Evolutionary conservation across 495 filamentous ascomycete genomes (phyloP).

Genomic region (Viridothelium virens): DNA sequence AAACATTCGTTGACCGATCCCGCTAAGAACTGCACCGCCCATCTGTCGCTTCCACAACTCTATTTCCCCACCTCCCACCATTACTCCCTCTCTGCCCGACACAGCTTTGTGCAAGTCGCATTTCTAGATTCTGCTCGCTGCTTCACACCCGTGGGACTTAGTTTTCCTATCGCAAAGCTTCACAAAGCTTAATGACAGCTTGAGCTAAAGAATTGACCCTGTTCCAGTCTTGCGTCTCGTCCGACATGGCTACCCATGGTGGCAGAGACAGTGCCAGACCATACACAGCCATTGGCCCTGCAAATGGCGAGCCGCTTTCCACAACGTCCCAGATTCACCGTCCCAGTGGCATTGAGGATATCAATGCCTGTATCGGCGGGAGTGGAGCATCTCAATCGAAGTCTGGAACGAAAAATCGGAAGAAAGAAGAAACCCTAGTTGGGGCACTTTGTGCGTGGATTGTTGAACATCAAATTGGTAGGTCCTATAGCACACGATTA

Average conservation of each 20-base stretch:
- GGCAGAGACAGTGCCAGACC: background rate
- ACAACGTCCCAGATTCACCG: background rate
- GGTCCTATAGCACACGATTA: background rate
- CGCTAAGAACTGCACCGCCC: background rate
- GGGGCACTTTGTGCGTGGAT: conserved; percentile 23
- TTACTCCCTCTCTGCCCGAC: background rate
- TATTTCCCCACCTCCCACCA: background rate
- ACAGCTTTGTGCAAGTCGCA: background rate
- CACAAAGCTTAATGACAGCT: background rate
- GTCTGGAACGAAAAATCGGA: background rate
- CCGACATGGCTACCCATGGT: background rate
- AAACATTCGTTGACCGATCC: background rate
- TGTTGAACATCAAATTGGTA: conserved; percentile 32
- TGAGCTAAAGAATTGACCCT: background rate
- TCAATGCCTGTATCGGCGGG: background rate
- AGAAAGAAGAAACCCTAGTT: conserved; percentile 25
- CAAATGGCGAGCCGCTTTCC: background rate
- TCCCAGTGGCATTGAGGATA: background rate
- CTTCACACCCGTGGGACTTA: background rate
- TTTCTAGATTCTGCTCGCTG: background rate
- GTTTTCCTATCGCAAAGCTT: background rate
- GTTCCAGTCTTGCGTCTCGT: background rate
- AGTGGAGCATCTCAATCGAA: background rate
- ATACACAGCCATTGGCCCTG: conserved; percentile 3
- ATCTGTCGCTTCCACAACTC: background rate